Evolutionary conservation across 2,329 filamentous ascomycete genomes (phyloP), one percentile per base, ranked within the genome.

Genomic region (Trichoderma hamatum): DNA sequence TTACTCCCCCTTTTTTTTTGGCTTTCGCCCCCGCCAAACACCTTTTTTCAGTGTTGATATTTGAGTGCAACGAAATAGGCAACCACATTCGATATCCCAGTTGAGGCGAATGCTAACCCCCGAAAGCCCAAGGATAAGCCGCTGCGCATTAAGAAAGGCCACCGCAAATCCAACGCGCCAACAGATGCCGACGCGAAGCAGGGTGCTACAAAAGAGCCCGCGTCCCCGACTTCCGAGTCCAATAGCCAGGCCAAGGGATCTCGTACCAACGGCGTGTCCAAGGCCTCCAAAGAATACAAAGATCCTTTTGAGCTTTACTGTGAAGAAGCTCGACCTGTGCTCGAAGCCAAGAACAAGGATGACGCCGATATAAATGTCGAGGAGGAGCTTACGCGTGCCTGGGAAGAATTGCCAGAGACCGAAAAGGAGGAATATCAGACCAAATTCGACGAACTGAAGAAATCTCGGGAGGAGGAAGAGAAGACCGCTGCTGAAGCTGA

Each of bases 81-180:
- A 55, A 69, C 65, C 74, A 75, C 75, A 72, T 72, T 76, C 74
- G 74, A 73, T 73, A 74, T 73, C 72, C 71, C 75, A 72, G 75
- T 70, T 77, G 76, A 77, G 70, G 72, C 74, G 72, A 77, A 73
- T 76, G 76, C 78, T 79, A 78, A 79, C 75, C 74, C 73, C 73
- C 74, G 75, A 72, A 78, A 92, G 90, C 91, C 91, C 39, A 90
- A 92, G 79, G 91, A 93, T 75, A 93, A 93, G 79, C 91, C 91
- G 34, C 82, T 93, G 72, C 87, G 91, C 36, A 89, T 88, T 71
- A 94, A 94, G 83, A 87, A 91, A 66, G 89, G 89, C 70, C 89
- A 92, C 75, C 82, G 90, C 65, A 90, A 90, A 79, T 82, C 84
- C 28, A 87, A 86, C 43, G 78, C 83, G 66, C 77, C 83, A 67